These are phyloP conservation scores for Oxyria digyna DNA, from an alignment of 148 eudicot genomes.

Conservation along the genomic window DNA sequence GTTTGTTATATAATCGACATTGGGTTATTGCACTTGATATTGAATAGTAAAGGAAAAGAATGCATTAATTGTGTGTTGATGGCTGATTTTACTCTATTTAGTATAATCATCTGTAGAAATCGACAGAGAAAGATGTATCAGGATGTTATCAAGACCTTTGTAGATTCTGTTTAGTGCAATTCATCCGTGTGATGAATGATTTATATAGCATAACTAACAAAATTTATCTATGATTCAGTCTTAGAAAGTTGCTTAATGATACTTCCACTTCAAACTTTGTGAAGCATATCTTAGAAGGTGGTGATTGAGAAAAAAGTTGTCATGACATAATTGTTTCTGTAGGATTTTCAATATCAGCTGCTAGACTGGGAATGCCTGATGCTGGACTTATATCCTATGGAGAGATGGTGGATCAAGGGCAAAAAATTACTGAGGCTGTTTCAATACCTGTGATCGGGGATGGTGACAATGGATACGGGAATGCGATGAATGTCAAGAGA, in stretches of 20 bases:
- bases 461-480: slow-evolving; percentile 94
- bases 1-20: too few species aligned
- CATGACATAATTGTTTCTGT: slow-evolving; percentile 1
- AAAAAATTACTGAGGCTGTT: slow-evolving; percentile 65
- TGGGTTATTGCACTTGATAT: too few species aligned
- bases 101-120: background rate
- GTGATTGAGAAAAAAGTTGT: background rate
- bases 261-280: background rate
- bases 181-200: background rate
- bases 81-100: background rate
- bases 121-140: background rate
- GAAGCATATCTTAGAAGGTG: background rate
- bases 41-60: too few species aligned
- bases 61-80: too few species aligned
- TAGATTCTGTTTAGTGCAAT: background rate
- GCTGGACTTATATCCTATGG: slow-evolving; percentile 85
- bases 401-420: slow-evolving; percentile 94
- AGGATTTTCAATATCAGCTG: slow-evolving; percentile 95
- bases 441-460: slow-evolving; percentile 92
- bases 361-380: slow-evolving; percentile 85
- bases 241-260: background rate
- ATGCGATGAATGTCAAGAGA: slow-evolving; percentile 92
- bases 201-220: background rate
- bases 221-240: background rate
- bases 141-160: background rate